Base-by-base conservation (phyloP, 2,329 filamentous ascomycete species). In the Penicillium sp. region DNA sequence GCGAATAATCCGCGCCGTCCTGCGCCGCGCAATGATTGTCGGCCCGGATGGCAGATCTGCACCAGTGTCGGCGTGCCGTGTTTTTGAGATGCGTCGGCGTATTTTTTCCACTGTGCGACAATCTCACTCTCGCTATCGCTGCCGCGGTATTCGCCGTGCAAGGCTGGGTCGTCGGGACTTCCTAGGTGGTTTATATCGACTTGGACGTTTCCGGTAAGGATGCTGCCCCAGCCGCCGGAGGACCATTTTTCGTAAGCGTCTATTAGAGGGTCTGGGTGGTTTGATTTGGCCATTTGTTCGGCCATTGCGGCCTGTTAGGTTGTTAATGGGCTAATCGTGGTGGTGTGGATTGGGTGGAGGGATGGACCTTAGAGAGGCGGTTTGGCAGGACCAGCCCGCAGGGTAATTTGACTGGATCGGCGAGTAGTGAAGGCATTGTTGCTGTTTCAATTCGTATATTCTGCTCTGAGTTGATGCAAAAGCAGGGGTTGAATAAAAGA, bases 341-440 rank as follows among this genome's bases (percentile, higher is more conserved):
- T 29, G 9, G 5, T 9, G 6, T 8, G n/a, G 23, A 20, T n/a
- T 41, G 17, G 24, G 10, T 24, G 17, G 9, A 20, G 23, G 9
- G 17, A 2, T 42, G 12, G 51, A 70, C 68, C 65, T 78, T 78
- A 42, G 66, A 72, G 1, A 86, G 72, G 4, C 82, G 78, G 59
- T 85, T 85, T 2, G 80, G 79, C 2, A 85, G 64, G 0, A 72
- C 75, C 21, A 86, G 71, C 1, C 83, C 83, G 62, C 80, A 83
- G 54, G 79, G 78, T 1, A 84, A 72, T 30, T 75, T 80, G 13
- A 83, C 61, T 0, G 80, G 74, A 23, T 77, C 68, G 46, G 66
- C 61, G 8, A 78, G 52, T 21, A 62, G 52, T 8, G 64, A 64
- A 33, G 66, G 48, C 61, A 66, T 67, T 42, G 9, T 26, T 42